These are phyloP conservation scores for Extremus antarcticus DNA, from an alignment of 495 filamentous ascomycete species.

Conservation along the genomic window DNA sequence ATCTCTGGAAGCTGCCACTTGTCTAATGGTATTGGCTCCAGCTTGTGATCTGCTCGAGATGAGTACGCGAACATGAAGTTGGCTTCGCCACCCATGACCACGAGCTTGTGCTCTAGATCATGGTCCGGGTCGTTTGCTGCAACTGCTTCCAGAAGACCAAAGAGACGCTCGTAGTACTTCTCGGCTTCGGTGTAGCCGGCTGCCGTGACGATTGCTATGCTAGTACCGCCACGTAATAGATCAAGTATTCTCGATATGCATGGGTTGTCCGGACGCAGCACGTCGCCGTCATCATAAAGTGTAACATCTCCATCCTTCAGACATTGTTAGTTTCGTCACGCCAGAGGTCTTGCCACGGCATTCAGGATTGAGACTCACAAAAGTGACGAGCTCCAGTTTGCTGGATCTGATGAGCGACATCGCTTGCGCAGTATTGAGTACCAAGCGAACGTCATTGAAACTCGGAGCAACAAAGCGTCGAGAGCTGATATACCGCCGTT, in stretches of 20 bases:
- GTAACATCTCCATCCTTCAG: slow-evolving; percentile 98
- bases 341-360: too few species aligned
- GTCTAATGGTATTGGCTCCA: slow-evolving; percentile 51
- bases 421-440: slow-evolving; percentile 88
- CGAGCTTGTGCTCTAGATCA: slow-evolving; percentile 58
- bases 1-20: slow-evolving; percentile 84
- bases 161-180: slow-evolving; percentile 72
- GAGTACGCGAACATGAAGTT: slow-evolving; percentile 81
- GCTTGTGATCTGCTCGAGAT: slow-evolving; percentile 37
- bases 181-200: slow-evolving; percentile 85
- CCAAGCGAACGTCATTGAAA: slow-evolving; percentile 91
- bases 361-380: too few species aligned
- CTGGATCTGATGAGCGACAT: slow-evolving; percentile 64
- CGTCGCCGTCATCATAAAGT: slow-evolving; percentile 86
- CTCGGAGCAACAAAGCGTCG: slow-evolving; percentile 91
- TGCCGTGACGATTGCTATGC: slow-evolving; percentile 90
- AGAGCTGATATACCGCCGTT: slow-evolving; percentile 71
- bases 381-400: slow-evolving; percentile 74
- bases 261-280: slow-evolving; percentile 58
- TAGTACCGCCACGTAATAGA: slow-evolving; percentile 49
- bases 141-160: slow-evolving; percentile 77
- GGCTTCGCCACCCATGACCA: slow-evolving; percentile 78
- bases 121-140: slow-evolving; percentile 50
- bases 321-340: too few species aligned
- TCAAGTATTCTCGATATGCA: slow-evolving; percentile 68